Base-by-base conservation (phyloP, 2,329 filamentous ascomycete genomes). In the Paecilomyces sp. region DNA sequence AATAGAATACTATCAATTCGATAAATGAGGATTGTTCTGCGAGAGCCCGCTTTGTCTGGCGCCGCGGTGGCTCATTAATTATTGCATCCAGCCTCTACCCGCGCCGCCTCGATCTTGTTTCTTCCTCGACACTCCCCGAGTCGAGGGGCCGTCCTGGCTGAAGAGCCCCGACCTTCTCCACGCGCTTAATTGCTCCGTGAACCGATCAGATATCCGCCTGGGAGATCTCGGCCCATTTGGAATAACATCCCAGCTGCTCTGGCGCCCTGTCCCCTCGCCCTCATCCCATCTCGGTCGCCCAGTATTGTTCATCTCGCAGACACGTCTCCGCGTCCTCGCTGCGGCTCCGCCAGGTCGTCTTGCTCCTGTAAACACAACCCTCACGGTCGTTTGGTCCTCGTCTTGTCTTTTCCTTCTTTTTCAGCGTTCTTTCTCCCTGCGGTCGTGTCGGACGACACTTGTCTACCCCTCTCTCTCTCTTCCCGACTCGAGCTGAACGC, bases 381-480 rank as follows among this genome's bases (percentile, higher is more conserved):
- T 8, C 18, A 18, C 41, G 41, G 33, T 62, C 33, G 28, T 51
- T 9, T 57, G 54, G 18, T 59, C 22, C 22, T 22, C 60, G n/a
- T 67, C 60, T 7, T 63, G 56, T 58, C 28, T 50, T 62, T 57
- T 33, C 11, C 31, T 33, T 11, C 52, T 50, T 33, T 22, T 60
- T 58, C 47, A 9, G 28, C n/a, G 5, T 57, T 51, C 33, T 25
- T 22, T 18, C 41, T 47, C 18, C 41, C 41, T 22, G 41, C 15
- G n/a, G 41, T 47, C 18, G 41, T 47, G 13, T 18, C 18, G 5
- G 15, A 7, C n/a, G 41, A 47, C 41, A 18, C n/a, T 18, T 18
- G 41, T n/a, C n/a, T 22, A n/a, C 41, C 57, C 56, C 57, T 57
- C 61, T 62, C 28, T 62, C 28, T 61, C 47, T 58, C 55, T 57